Evolutionary conservation across 768 basidiomycete species (phyloP).

Genomic region (Pleurotus sapidus): DNA sequence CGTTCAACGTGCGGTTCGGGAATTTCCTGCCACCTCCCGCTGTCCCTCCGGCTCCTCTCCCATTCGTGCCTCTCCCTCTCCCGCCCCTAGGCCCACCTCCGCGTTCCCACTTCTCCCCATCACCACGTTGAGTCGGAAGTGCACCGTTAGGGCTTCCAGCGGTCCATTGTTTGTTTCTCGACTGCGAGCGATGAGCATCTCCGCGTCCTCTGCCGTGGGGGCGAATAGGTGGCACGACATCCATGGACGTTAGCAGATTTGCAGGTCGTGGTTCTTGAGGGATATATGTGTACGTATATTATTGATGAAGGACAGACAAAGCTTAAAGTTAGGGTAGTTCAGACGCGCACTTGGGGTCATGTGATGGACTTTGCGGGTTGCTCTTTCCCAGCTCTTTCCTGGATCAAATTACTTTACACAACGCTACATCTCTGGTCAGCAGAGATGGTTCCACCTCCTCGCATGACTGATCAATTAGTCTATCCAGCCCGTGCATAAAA

Average conservation of each 20-base stretch:
- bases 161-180: conserved; percentile 63
- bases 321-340: too few species aligned
- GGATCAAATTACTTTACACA: too few species aligned
- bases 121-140: conserved; percentile 31
- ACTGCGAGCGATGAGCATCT: conserved; percentile 24
- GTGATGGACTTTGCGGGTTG: too few species aligned
- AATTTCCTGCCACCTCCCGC: conserved; percentile 38
- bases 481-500: conserved; percentile 53
- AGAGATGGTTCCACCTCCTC: not conserved
- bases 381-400: too few species aligned
- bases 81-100: conserved; percentile 50
- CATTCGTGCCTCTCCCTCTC: conserved; percentile 29
- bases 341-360: too few species aligned
- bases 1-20: conserved; percentile 36
- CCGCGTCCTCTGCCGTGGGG: not conserved
- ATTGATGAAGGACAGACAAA: too few species aligned
- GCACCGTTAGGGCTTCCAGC: conserved; percentile 32
- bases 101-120: conserved; percentile 61
- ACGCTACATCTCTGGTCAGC: not conserved
- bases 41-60: too few species aligned
- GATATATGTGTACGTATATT: too few species aligned
- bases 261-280: too few species aligned
- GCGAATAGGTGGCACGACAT: conserved; percentile 10
- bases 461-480: conserved; percentile 6
- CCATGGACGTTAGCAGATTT: not conserved